These are phyloP conservation scores for Globisporangium acanthophoron DNA, from an alignment of 352 stramenopile species.

Conservation along the genomic window DNA sequence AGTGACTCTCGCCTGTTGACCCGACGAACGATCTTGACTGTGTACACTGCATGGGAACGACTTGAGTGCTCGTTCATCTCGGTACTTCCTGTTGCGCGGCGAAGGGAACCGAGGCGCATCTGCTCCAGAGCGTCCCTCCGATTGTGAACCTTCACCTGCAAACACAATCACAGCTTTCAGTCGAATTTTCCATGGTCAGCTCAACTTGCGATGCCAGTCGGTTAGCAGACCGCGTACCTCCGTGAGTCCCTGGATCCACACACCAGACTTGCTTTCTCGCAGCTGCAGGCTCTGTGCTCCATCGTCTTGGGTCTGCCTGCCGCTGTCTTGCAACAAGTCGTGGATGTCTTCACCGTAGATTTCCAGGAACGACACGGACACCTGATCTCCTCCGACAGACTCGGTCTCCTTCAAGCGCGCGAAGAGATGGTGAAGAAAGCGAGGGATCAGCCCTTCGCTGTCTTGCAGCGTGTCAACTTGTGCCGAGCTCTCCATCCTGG, in stretches of 20 bases:
- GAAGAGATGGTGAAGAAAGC: slow-evolving; percentile 81
- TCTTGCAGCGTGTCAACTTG: slow-evolving; percentile 24
- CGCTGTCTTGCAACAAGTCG: slow-evolving; percentile 81
- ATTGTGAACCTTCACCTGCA: slow-evolving; percentile 47
- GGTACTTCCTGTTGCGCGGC: slow-evolving; percentile 76
- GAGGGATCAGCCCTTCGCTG: slow-evolving; percentile 76
- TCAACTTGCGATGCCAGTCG: no score
- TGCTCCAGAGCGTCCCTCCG: slow-evolving; percentile 66
- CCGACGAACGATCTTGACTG: slow-evolving; percentile 72
- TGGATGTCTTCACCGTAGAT: slow-evolving; percentile 98
- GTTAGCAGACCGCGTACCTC: slow-evolving; percentile 27
- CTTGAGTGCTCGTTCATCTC: slow-evolving; percentile 88
- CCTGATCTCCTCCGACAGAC: slow-evolving; percentile 22
- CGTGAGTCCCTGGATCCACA: slow-evolving; percentile 77
- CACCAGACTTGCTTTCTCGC: slow-evolving; percentile 57
- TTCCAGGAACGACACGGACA: slow-evolving; percentile 91
- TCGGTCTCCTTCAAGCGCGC: slow-evolving; percentile 30
- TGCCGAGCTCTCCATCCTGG: not conserved
- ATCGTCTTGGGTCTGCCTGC: slow-evolving; percentile 21
- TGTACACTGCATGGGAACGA: slow-evolving; percentile 85
- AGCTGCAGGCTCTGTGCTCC: slow-evolving; percentile 55
- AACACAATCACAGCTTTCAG: not conserved
- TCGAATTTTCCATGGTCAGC: no score
- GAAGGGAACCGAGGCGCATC: slow-evolving; percentile 67
- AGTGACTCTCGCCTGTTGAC: slow-evolving; percentile 25